Conservation (phyloP, 2,329 filamentous ascomycete genomes). For the Claviceps fusiformis region DNA sequence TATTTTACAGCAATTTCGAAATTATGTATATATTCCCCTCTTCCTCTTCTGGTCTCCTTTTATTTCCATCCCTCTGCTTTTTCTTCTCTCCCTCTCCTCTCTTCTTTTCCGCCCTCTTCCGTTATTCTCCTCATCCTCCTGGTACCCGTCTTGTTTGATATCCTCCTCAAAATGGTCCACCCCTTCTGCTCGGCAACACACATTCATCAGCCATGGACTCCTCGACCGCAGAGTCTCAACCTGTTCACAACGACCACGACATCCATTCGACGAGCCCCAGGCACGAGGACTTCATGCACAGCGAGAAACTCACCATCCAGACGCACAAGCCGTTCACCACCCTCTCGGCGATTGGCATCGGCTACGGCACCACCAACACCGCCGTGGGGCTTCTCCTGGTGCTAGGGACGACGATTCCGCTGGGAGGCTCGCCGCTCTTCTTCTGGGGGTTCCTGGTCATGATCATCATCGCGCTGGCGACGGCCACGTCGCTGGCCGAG, state of each 20-base stretch:
- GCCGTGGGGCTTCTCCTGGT: constrained; percentile 12
- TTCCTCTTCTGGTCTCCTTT: background rate
- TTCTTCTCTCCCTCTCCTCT: background rate
- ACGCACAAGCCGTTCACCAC: constrained; percentile 19
- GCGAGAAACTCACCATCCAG: constrained; percentile 11
- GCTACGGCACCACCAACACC: constrained; percentile 15
- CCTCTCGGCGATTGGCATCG: constrained; percentile 14
- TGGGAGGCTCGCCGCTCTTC: constrained; percentile 13
- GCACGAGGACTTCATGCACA: constrained; percentile 2
- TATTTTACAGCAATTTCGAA: too few relatives aligned
- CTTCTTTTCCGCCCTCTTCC: background rate
- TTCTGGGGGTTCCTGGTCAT: constrained; percentile 16
- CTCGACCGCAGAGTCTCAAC: background rate
- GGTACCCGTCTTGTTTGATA: background rate
- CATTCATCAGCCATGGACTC: background rate
- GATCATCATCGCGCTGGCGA: constrained; percentile 12
- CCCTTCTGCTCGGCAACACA: background rate
- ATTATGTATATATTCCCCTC: background rate
- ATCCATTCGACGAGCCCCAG: background rate
- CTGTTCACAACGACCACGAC: background rate
- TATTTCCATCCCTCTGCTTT: background rate
- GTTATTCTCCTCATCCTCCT: background rate
- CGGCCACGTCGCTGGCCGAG: constrained; percentile 15
- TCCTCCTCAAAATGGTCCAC: background rate
- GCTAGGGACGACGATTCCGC: constrained; percentile 10